Percentiles rank a stretch among this genome's conserved stretches.
These are phyloP conservation scores for Arthrobotrys musiformis DNA, from an alignment of 2,329 filamentous ascomycete species.

Conservation along the genomic window DNA sequence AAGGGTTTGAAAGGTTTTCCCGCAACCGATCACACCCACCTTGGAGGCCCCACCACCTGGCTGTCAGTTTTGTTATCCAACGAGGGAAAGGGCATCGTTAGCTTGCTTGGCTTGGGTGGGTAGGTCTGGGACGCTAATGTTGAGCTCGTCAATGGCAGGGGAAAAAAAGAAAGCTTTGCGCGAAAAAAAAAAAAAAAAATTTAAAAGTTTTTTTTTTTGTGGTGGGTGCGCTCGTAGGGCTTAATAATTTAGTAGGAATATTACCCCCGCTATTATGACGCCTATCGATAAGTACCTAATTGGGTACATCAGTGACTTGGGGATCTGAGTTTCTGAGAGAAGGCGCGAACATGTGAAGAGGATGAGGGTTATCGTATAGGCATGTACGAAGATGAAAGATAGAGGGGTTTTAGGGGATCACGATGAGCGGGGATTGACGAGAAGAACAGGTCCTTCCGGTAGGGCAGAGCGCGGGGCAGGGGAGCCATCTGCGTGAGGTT, in stretches of 20 bases:
- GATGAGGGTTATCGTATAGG: not conserved
- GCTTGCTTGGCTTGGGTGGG: constrained; percentile 13
- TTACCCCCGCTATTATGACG: constrained; percentile 46
- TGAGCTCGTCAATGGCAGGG: constrained; percentile 1
- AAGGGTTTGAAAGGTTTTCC: not conserved
- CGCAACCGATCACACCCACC: not conserved
- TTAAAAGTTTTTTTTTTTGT: not conserved
- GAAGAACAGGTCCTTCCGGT: constrained; percentile 31
- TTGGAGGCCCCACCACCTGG: constrained; percentile 3
- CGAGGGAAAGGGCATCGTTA: not conserved
- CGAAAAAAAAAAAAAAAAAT: not conserved
- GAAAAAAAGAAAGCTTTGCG: not conserved
- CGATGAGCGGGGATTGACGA: not conserved
- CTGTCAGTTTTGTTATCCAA: not conserved
- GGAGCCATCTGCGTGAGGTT: constrained; percentile 10
- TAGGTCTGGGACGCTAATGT: constrained; percentile 14
- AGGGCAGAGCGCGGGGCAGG: constrained; percentile 22
- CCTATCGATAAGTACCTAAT: constrained; percentile 44
- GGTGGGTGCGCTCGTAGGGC: constrained; percentile 27
- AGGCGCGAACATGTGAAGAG: not conserved
- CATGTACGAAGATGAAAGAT: no score
- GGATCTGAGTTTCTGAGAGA: not conserved
- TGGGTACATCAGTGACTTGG: no score
- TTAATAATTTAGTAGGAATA: constrained; percentile 40
- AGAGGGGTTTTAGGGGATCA: no score